These are phyloP conservation scores for Phytophthora syringae DNA, from an alignment of 352 stramenopile genomes.

Conservation along the genomic window DNA sequence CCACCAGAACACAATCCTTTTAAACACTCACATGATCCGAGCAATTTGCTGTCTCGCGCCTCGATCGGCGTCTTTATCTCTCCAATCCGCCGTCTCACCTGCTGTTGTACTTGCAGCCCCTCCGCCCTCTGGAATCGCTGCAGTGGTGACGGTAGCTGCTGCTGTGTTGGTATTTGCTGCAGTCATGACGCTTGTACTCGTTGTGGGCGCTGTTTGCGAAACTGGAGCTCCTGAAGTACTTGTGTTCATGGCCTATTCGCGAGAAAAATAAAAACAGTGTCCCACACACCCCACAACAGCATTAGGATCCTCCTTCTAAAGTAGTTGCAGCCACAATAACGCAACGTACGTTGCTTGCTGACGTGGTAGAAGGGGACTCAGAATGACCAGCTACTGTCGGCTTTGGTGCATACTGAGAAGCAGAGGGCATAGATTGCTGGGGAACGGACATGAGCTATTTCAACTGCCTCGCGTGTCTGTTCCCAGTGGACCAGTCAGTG, in stretches of 20 bases:
- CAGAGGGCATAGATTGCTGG: slow-evolving; percentile 75
- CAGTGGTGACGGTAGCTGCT: neutral
- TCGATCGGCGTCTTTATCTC: slow-evolving; percentile 86
- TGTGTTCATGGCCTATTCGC: slow-evolving; percentile 37
- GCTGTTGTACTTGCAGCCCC: slow-evolving; percentile 8
- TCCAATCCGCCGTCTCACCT: slow-evolving; percentile 64
- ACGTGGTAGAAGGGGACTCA: slow-evolving; percentile 40
- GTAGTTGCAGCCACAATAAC: neutral
- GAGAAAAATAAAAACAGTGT: slow-evolving; percentile 1
- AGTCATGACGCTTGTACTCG: slow-evolving; percentile 27
- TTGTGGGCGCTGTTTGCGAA: slow-evolving; percentile 24
- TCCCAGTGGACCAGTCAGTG: slow-evolving; percentile 1
- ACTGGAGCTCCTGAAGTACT: slow-evolving; percentile 25
- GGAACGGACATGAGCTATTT: slow-evolving; percentile 62
- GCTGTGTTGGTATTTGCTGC: slow-evolving; percentile 18
- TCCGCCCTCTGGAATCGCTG: neutral
- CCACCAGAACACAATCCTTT: slow-evolving; percentile 1
- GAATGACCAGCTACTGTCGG: slow-evolving; percentile 42
- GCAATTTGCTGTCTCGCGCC: slow-evolving; percentile 86
- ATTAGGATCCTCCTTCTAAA: slow-evolving; percentile 11
- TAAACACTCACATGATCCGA: slow-evolving; percentile 81
- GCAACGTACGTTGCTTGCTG: slow-evolving; percentile 39
- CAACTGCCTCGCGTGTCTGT: slow-evolving; percentile 11
- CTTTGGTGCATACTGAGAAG: slow-evolving; percentile 74
- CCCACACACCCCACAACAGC: neutral